These are phyloP conservation scores for Cladophialophora exuberans DNA, from an alignment of 2,329 filamentous ascomycete species.

Conservation along the genomic window DNA sequence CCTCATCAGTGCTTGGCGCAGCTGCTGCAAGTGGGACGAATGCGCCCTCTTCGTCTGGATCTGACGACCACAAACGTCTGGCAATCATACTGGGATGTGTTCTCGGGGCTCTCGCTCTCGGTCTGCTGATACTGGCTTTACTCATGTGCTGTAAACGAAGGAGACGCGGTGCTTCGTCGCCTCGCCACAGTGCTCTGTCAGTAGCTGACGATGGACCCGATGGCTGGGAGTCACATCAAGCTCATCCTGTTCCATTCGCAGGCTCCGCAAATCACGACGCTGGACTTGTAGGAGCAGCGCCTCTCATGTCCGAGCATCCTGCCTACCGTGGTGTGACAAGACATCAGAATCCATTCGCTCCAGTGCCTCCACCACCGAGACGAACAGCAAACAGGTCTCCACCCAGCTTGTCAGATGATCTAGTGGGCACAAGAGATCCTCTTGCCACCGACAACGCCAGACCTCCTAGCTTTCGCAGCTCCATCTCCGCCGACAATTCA, in stretches of 20 bases:
- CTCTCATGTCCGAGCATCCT: slow-evolving; percentile 30
- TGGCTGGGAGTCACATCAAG: slow-evolving; percentile 26
- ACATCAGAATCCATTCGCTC: slow-evolving; percentile 33
- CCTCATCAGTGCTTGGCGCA: slow-evolving; percentile 22
- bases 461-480: slow-evolving; percentile 8
- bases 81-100: slow-evolving; percentile 32
- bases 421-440: slow-evolving; percentile 19
- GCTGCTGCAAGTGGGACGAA: slow-evolving; percentile 16
- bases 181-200: slow-evolving; percentile 28
- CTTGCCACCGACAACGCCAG: slow-evolving; percentile 15
- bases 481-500: slow-evolving; percentile 1
- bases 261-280: slow-evolving; percentile 5
- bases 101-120: slow-evolving; percentile 30
- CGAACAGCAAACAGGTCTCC: slow-evolving; percentile 27
- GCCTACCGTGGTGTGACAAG: slow-evolving; percentile 15
- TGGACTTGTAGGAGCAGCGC: slow-evolving; percentile 11
- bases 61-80: slow-evolving; percentile 20
- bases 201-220: slow-evolving; percentile 32
- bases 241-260: neutral
- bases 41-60: slow-evolving; percentile 5
- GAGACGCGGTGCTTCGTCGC: slow-evolving; percentile 18
- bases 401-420: slow-evolving; percentile 25
- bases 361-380: slow-evolving; percentile 31
- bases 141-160: slow-evolving; percentile 26
- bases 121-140: slow-evolving; percentile 26